A percentile compares a stretch with the other conserved stretches of the same genome.
Conservation (phyloP, 2,329 filamentous ascomycete genomes). For the Sporothrix mexicana region DNA sequence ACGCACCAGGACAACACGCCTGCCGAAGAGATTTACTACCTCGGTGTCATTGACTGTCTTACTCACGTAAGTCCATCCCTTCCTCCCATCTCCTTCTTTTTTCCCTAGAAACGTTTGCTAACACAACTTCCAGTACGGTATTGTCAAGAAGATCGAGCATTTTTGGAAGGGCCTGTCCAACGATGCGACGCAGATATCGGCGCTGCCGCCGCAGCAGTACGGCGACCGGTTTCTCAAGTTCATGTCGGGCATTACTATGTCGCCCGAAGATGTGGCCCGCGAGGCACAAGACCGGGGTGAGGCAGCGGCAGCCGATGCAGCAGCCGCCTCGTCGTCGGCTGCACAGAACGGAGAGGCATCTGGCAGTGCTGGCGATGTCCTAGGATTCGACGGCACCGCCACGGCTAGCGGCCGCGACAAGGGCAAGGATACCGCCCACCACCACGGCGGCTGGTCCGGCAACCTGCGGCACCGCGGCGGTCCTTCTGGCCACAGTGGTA, state of each 20-base stretch:
- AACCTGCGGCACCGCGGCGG: constrained; percentile 43
- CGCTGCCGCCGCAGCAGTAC: constrained; percentile 86
- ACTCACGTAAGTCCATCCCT: constrained; percentile 75
- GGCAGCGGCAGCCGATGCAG: constrained; percentile 14
- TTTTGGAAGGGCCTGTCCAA: constrained; percentile 93
- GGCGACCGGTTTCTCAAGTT: constrained; percentile 94
- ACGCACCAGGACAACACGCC: constrained; percentile 87
- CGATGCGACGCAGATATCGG: constrained; percentile 87
- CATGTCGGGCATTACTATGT: constrained; percentile 89
- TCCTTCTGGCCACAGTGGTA: background rate
- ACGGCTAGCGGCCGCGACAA: constrained; percentile 43
- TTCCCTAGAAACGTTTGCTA: constrained; percentile 33
- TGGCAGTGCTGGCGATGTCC: constrained; percentile 40
- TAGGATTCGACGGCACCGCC: constrained; percentile 64
- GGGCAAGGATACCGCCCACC: constrained; percentile 42
- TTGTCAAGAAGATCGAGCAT: constrained; percentile 92
- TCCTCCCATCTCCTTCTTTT: background rate
- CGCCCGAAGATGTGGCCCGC: constrained; percentile 73
- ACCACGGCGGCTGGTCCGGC: constrained; percentile 18
- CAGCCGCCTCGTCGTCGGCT: constrained; percentile 7
- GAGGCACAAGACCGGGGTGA: constrained; percentile 65
- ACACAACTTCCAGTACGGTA: constrained; percentile 73
- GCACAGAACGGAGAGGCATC: constrained; percentile 41
- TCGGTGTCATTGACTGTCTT: constrained; percentile 97
- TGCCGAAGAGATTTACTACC: constrained; percentile 94